Evolutionary conservation across 163 green algal species (phyloP), one percentile per base, ranked within the genome.

Genomic region (Trebouxiophyceae sp.): DNA sequence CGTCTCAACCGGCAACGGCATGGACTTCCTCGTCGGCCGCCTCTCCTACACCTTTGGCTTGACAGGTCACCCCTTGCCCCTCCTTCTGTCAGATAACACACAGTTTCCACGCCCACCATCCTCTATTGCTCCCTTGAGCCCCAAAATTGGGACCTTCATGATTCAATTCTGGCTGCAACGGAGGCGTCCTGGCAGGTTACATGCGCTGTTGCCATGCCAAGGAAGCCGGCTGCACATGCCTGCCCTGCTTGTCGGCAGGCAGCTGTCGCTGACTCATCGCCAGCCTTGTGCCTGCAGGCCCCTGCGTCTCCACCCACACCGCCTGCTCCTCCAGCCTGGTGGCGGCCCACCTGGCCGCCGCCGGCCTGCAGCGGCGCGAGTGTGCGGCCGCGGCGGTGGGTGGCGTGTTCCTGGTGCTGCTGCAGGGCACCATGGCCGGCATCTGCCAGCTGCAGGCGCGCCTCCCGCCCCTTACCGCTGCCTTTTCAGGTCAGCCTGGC

Each of bases 271-370:
- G n/a, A n/a, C n/a, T n/a, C n/a, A n/a, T n/a, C n/a, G n/a, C n/a
- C n/a, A n/a, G n/a, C n/a, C n/a, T n/a, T 12, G 39, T 12, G 39
- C 39, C 8, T 33, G 34, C 68, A 58, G 71, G 71, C 20, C 60
- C 66, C 2, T 71, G 57, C 60, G 33, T 91, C 8, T 78, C 73
- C 5, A 83, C 91, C 26, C 88, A 96, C 77, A 95, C 88, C 4
- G 88, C 87, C 5, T 95, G 88, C 69, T 91, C 80, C 12, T 89
- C 81, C 0, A 87, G 81, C 0, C 76, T 95, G 63, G 84, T 93
- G 45, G 81, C 79, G 12, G 57, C 60, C 27, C 79, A 93, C 60
- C 62, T 86, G n/a, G 78, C 81, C 1, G 54, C 76, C 16, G 33
- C 44, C 1, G 78, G 65, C 8, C 69, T 92, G 69, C 44, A 31